A percentile compares a stretch with the other conserved stretches of the same genome.
These are phyloP conservation scores for Candida boidinii DNA, from an alignment of 805 yeast genomes.

Conservation along the genomic window DNA sequence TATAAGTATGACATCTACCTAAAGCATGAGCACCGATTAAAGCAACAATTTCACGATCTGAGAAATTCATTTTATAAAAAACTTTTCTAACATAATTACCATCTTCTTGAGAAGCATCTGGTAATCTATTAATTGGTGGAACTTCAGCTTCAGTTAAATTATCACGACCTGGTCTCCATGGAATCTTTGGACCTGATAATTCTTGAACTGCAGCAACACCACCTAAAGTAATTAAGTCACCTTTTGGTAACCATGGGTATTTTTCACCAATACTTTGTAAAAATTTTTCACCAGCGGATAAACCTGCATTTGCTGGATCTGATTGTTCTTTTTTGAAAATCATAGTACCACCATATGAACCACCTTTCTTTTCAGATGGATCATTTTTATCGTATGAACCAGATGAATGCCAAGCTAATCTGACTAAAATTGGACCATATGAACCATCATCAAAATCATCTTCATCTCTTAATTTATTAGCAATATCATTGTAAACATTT, in stretches of 20 bases:
- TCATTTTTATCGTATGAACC: conserved; percentile 36
- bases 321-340: conserved; percentile 38
- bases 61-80: conserved; percentile 39
- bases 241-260: conserved; percentile 54
- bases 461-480: conserved; percentile 42
- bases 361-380: conserved; percentile 31
- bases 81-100: conserved; percentile 35
- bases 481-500: conserved; percentile 67
- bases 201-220: conserved; percentile 59
- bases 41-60: conserved; percentile 37
- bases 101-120: conserved; percentile 38
- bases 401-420: conserved; percentile 43
- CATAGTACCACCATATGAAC: conserved; percentile 51
- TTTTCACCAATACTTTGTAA: conserved; percentile 44
- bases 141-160: conserved; percentile 25
- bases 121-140: conserved; percentile 43
- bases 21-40: conserved; percentile 40
- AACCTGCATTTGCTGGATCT: conserved; percentile 44
- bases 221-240: conserved; percentile 68
- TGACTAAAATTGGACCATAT: conserved; percentile 36
- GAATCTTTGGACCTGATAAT: conserved; percentile 54
- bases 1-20: conserved; percentile 40
- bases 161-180: conserved; percentile 45
- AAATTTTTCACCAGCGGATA: conserved; percentile 45
- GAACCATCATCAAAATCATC: conserved; percentile 58